Evolutionary conservation across 1,284 basidiomycete species (phyloP).

Genomic region (Melampsora larici-populina): DNA sequence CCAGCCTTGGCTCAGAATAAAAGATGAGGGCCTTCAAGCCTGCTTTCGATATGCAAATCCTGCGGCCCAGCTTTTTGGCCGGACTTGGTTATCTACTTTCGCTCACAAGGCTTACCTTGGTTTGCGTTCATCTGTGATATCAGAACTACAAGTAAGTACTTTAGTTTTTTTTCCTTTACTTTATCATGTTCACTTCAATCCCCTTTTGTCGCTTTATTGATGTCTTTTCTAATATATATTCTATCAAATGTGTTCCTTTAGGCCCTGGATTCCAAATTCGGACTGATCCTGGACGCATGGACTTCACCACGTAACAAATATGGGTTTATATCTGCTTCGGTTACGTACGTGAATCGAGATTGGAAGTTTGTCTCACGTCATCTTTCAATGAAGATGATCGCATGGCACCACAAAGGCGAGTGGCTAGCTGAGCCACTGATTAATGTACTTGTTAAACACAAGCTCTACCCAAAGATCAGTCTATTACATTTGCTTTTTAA

Average conservation of each 20-base stretch:
- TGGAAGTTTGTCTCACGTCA: neutral
- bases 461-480: no score
- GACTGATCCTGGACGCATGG: constrained; percentile 11
- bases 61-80: constrained; percentile 7
- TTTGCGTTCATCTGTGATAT: no score
- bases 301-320: no score
- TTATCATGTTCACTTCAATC: no score
- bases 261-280: neutral
- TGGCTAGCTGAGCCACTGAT: no score
- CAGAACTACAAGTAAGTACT: constrained; percentile 18
- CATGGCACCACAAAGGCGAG: no score
- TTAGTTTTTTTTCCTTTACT: neutral
- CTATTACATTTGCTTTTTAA: no score
- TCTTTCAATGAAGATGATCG: constrained; percentile 6
- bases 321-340: no score
- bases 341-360: neutral
- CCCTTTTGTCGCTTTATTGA: no score
- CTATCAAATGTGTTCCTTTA: no score
- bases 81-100: constrained; percentile 7
- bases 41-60: constrained; percentile 16
- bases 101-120: constrained; percentile 18
- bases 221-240: no score
- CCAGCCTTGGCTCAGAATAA: constrained; percentile 12
- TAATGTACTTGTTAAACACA: no score
- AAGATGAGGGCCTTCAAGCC: constrained; percentile 10